Conservation (phyloP, 176 grass and related monocot species). For the Musa schizocarpa region DNA sequence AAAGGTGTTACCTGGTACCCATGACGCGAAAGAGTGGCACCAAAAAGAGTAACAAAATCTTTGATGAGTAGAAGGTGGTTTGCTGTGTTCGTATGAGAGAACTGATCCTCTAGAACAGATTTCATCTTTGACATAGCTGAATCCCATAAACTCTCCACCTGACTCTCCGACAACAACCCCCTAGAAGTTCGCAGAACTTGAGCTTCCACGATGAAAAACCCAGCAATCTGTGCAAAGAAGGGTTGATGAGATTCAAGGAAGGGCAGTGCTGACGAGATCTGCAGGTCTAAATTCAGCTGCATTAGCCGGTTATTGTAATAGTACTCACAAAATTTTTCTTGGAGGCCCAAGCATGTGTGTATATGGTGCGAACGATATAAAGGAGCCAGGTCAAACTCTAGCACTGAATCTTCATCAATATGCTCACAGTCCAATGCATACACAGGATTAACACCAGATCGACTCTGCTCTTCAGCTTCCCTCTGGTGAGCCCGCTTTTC, state of each 20-base stretch:
- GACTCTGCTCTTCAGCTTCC: slow-evolving; percentile 61
- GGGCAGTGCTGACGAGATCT: slow-evolving; percentile 50
- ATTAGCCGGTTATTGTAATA: slow-evolving; percentile 72
- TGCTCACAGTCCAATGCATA: slow-evolving; percentile 50
- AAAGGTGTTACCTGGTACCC: slow-evolving; percentile 41
- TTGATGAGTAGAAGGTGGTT: slow-evolving; percentile 63
- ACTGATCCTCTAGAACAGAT: slow-evolving; percentile 54
- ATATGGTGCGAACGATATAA: slow-evolving; percentile 56
- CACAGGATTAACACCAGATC: slow-evolving; percentile 39
- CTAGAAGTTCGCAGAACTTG: slow-evolving; percentile 56
- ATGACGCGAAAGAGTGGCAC: slow-evolving; percentile 44
- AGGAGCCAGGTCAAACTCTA: slow-evolving; percentile 62
- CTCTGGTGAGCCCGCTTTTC: slow-evolving; percentile 42
- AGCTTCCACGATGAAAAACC: slow-evolving; percentile 76
- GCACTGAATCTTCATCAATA: slow-evolving; percentile 39
- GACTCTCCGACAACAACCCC: slow-evolving; percentile 57
- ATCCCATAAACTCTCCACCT: slow-evolving; percentile 62
- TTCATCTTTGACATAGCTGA: slow-evolving; percentile 56
- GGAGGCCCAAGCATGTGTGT: slow-evolving; percentile 45
- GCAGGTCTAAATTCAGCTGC: slow-evolving; percentile 74
- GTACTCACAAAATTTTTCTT: slow-evolving; percentile 61
- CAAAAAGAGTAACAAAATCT: slow-evolving; percentile 56
- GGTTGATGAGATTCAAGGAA: slow-evolving; percentile 70
- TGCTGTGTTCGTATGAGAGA: slow-evolving; percentile 43
- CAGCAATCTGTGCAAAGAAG: slow-evolving; percentile 65